Conservation (phyloP, 331 rosid species). For the Acacia pycnantha region DNA sequence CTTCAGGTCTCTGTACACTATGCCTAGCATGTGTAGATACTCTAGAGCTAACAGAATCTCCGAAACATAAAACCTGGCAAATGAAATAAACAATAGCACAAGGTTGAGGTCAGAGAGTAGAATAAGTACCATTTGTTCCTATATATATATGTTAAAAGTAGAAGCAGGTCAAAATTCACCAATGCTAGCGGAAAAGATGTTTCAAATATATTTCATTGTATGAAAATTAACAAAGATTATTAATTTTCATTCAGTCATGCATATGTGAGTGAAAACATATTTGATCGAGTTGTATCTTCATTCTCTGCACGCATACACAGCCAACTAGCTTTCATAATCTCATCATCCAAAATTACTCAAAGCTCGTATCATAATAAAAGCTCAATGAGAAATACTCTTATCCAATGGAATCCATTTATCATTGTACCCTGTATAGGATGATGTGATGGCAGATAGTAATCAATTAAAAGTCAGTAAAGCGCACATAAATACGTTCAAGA, state of each 20-base stretch:
- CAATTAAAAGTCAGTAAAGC: background rate
- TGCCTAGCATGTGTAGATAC: conserved; percentile 93
- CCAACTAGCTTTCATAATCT: background rate
- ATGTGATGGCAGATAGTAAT: background rate
- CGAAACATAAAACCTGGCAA: conserved; percentile 72
- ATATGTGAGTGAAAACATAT: too few species aligned
- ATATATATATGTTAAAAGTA: background rate
- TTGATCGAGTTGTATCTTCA: background rate
- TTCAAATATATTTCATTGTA: background rate
- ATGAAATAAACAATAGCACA: conserved; percentile 17
- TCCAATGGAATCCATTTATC: background rate
- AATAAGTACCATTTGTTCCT: background rate
- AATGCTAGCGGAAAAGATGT: background rate
- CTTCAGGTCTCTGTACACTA: conserved; percentile 83
- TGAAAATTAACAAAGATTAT: background rate
- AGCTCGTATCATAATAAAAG: background rate
- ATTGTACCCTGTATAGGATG: background rate
- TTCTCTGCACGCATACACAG: background rate
- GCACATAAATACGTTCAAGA: background rate
- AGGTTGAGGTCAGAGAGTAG: background rate
- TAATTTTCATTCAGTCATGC: background rate
- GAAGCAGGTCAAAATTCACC: background rate
- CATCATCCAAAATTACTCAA: background rate
- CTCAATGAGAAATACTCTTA: background rate
- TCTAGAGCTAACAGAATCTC: conserved; percentile 78